A percentile compares a stretch with the other conserved stretches of the same genome.
Conservation (phyloP, 1,284 basidiomycete species). For the Entoloma clypeatum region DNA sequence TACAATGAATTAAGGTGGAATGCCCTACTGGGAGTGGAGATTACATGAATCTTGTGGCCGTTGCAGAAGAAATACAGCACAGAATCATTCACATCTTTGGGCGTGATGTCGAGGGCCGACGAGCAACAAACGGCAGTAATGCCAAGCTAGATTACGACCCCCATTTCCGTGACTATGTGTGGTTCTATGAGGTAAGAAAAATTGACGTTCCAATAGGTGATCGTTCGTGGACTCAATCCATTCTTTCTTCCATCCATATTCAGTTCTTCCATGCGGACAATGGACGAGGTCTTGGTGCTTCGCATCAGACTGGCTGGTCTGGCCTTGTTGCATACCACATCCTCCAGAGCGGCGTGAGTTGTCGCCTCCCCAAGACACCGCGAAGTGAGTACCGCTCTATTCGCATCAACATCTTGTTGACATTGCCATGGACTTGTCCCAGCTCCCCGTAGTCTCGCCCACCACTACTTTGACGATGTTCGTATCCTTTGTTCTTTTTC, state of each 20-base stretch:
- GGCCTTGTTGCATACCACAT: constrained; percentile 92
- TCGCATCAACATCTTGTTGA: constrained; percentile 14
- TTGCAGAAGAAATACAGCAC: constrained; percentile 97
- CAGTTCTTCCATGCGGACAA: constrained; percentile 95
- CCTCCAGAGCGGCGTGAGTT: constrained; percentile 80
- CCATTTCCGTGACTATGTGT: constrained; percentile 95
- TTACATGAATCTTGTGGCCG: constrained; percentile 89
- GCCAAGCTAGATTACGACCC: constrained; percentile 87
- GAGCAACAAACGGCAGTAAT: constrained; percentile 91
- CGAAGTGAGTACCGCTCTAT: constrained; percentile 54
- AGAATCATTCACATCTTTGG: constrained; percentile 96
- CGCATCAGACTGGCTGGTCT: constrained; percentile 98
- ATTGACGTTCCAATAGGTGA: constrained; percentile 4
- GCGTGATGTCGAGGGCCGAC: constrained; percentile 78
- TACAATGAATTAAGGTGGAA: constrained; percentile 56
- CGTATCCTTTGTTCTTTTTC: constrained; percentile 23
- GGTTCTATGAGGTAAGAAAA: constrained; percentile 90
- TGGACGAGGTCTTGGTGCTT: constrained; percentile 90
- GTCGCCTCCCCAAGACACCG: constrained; percentile 83
- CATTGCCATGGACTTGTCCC: constrained; percentile 17
- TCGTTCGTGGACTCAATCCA: not conserved
- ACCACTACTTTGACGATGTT: constrained; percentile 95
- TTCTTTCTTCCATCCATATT: not conserved
- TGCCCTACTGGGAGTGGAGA: constrained; percentile 95
- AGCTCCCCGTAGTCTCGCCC: constrained; percentile 85